Evolutionary conservation across 306 rosid species (phyloP), one percentile per base, ranked within the genome.

Genomic region (Sechiopsis laciniata): DNA sequence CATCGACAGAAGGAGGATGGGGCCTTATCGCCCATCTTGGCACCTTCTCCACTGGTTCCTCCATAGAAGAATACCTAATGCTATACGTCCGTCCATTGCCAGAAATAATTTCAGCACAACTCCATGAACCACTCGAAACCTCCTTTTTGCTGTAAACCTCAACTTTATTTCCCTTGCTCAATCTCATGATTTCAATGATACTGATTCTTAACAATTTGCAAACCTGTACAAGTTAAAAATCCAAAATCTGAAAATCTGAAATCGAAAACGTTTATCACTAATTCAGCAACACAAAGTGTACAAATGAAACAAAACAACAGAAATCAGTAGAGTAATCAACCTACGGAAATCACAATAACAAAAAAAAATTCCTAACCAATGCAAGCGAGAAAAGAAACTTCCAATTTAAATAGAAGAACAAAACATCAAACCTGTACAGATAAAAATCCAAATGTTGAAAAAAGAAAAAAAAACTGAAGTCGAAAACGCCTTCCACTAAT

Each of bases 1-100:
- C 79, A 75, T 29, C 29, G 29, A 71, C 74, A 7, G 51, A 78
- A 32, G 91, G 95, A 7, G 92, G 96, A 56, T 82, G 81, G 5
- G 95, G 99, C 82, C 96, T 86, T 63, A 91, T 78, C 74, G 80
- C 84, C 46, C 80, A 89, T 81, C 90, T 84, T 2, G 85, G 67
- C 69, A 91, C 92, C 78, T 83, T 82, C 84, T 82, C 86, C 63
- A 79, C 37, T 45, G 57, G 15, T 19, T 83, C 79, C 77, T 84
- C 78, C 74, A 61, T 19, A 4, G 37, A 3, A 55, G 78, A 74
- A 61, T 77, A 90, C 68, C 71, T 84, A 24, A 93, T 87, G 48
- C 57, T 68, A 58, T 87, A 93, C 29, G 83, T 81, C 77, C 42
- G 89, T 16, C 94, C 96, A 71, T 88, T 86, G 16, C 90, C 87